These are phyloP conservation scores for Hibiscus syriacus DNA, from an alignment of 345 rosid genomes.

Conservation along the genomic window DNA sequence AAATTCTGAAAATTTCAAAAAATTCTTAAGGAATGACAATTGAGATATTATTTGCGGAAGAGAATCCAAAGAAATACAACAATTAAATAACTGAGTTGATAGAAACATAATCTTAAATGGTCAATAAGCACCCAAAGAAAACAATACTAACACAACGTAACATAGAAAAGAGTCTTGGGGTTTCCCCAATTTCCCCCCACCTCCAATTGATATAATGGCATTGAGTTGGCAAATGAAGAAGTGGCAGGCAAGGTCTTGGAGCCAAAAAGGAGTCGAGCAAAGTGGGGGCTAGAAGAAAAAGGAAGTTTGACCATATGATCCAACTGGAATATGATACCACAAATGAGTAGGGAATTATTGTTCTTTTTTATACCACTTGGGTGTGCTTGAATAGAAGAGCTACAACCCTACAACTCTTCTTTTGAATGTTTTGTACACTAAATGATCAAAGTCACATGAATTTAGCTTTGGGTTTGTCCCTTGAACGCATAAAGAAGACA, in stretches of 20 bases:
- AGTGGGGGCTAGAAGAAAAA: conserved; percentile 16
- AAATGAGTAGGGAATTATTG: conserved; percentile 49
- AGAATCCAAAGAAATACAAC: no score
- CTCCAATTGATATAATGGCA: background rate
- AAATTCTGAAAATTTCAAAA: no score
- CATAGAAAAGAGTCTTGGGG: background rate
- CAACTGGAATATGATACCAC: conserved; percentile 10
- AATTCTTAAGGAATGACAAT: no score
- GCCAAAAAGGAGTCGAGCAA: conserved; percentile 24
- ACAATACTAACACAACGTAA: no score
- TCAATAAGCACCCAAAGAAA: no score
- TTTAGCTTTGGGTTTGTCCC: conserved; percentile 12
- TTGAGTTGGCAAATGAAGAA: conserved; percentile 2
- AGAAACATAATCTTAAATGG: background rate
- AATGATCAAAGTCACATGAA: conserved; percentile 15
- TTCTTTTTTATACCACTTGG: conserved; percentile 16
- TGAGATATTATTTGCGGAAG: no score
- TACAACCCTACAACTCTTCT: background rate
- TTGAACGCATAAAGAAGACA: conserved; percentile 16
- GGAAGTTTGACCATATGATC: conserved; percentile 24
- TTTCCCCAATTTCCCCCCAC: background rate
- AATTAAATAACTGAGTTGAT: no score
- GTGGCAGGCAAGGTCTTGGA: background rate
- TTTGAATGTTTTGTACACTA: background rate
- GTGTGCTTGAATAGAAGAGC: conserved; percentile 10